These are phyloP conservation scores for Nakazawaea molendinolei DNA, from an alignment of 805 yeast genomes.

Conservation along the genomic window DNA sequence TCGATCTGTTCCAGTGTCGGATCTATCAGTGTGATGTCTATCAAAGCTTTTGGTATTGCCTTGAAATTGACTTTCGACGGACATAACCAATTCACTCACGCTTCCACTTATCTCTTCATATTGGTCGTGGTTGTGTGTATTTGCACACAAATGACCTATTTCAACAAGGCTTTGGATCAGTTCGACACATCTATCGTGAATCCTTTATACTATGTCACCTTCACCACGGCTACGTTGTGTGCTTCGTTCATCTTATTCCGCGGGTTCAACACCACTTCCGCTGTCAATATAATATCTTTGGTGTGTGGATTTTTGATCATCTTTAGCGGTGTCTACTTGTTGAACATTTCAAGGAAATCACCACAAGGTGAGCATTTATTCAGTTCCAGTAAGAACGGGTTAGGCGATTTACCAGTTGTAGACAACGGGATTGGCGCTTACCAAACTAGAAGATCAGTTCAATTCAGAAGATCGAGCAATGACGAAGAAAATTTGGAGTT, in stretches of 20 bases:
- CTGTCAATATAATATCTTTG: conserved; percentile 73
- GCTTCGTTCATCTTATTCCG: conserved; percentile 83
- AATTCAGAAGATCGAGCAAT: conserved; percentile 39
- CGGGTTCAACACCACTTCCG: conserved; percentile 80
- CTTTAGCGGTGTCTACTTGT: conserved; percentile 78
- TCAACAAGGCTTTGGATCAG: conserved; percentile 89
- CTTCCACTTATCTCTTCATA: conserved; percentile 77
- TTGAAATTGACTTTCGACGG: conserved; percentile 78
- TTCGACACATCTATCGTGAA: conserved; percentile 90
- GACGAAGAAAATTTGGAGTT: conserved; percentile 44
- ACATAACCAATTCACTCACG: conserved; percentile 79
- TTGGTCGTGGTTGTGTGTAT: conserved; percentile 76
- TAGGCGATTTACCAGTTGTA: conserved; percentile 62
- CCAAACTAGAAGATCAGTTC: conserved; percentile 74
- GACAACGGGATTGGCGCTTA: conserved; percentile 74
- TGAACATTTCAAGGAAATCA: conserved; percentile 69
- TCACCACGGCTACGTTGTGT: conserved; percentile 78
- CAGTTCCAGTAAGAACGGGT: conserved; percentile 42
- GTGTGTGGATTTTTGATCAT: conserved; percentile 82
- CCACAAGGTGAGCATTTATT: conserved; percentile 38
- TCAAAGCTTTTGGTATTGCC: conserved; percentile 91
- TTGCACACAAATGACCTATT: conserved; percentile 86
- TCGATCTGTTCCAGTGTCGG: conserved; percentile 89
- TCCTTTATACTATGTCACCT: conserved; percentile 85
- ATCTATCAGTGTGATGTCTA: conserved; percentile 83